Evolutionary conservation across 2,329 filamentous ascomycete species (phyloP).

Genomic region (Cadophora gregata): DNA sequence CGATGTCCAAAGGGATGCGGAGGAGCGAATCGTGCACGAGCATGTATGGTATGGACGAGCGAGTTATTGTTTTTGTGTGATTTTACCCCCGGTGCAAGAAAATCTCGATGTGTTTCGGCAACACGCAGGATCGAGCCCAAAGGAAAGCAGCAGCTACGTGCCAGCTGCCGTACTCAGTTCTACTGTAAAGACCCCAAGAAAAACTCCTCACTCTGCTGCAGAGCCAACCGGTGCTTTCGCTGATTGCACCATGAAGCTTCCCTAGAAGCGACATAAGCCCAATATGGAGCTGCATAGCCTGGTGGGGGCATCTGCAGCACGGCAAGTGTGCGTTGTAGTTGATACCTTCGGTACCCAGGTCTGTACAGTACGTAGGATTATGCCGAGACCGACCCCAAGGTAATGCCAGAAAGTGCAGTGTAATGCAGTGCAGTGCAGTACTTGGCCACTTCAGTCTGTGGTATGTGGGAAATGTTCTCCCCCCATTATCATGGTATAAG

Average conservation of each 20-base stretch:
- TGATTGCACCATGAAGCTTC: slow-evolving; percentile 10
- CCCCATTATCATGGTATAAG: no score
- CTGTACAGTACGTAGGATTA: neutral
- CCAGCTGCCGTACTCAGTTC: neutral
- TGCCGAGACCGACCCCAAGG: slow-evolving; percentile 6
- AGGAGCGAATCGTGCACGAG: neutral
- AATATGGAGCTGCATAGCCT: slow-evolving; percentile 12
- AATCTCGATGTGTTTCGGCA: neutral
- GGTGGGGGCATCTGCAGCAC: neutral
- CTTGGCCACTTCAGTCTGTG: neutral
- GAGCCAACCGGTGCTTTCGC: neutral
- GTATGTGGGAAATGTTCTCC: no score
- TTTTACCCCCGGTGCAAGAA: neutral
- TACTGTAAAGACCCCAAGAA: neutral
- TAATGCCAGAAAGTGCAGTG: neutral
- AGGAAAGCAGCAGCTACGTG: neutral
- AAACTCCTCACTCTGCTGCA: neutral
- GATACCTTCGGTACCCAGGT: no score
- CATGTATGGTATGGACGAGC: neutral
- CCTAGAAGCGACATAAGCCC: slow-evolving; percentile 5
- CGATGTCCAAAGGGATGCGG: neutral
- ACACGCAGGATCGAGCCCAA: neutral
- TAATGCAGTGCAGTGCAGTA: neutral
- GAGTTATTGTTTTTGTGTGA: neutral
- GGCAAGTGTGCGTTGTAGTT: neutral